Evolutionary conservation across 1,284 basidiomycete genomes (phyloP).

Genomic region (Naganishia liquefaciens): DNA sequence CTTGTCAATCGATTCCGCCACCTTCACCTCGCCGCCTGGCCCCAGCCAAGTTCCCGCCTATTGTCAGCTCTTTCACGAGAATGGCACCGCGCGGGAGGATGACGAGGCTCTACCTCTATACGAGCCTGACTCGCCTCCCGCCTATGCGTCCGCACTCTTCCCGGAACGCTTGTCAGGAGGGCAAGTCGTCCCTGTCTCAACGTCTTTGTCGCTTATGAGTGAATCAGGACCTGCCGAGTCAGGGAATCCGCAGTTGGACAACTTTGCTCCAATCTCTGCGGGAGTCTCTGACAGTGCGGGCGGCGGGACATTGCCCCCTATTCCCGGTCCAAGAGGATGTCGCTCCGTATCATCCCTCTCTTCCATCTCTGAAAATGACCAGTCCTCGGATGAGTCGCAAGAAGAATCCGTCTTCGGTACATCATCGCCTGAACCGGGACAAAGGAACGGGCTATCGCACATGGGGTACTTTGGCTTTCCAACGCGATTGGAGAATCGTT

Average conservation of each 20-base stretch:
- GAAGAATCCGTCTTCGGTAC: background rate
- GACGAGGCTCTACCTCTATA: conserved; percentile 49
- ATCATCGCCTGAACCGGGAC: background rate
- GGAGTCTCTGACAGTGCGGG: background rate
- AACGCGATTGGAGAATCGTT: background rate
- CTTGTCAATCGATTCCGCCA: background rate
- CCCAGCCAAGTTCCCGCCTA: conserved; percentile 45
- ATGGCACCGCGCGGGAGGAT: conserved; percentile 46
- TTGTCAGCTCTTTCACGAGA: conserved; percentile 50
- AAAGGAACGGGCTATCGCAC: background rate
- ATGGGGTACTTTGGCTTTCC: background rate
- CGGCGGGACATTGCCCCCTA: background rate
- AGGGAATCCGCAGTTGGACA: background rate
- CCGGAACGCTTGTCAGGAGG: background rate
- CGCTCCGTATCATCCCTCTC: conserved; percentile 11
- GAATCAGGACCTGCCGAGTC: background rate
- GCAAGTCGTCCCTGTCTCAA: too few relatives aligned
- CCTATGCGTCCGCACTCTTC: background rate
- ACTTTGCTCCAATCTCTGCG: background rate
- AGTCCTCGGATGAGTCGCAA: conserved; percentile 2
- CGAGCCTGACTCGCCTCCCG: conserved; percentile 22
- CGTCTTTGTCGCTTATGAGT: background rate
- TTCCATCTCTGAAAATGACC: conserved; percentile 9
- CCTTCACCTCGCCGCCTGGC: background rate
- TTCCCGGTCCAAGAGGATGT: conserved; percentile 5